phyloP scores from a whole-genome alignment of 192 early-diverging fungal species.

The Coemansia erecta region DNA sequence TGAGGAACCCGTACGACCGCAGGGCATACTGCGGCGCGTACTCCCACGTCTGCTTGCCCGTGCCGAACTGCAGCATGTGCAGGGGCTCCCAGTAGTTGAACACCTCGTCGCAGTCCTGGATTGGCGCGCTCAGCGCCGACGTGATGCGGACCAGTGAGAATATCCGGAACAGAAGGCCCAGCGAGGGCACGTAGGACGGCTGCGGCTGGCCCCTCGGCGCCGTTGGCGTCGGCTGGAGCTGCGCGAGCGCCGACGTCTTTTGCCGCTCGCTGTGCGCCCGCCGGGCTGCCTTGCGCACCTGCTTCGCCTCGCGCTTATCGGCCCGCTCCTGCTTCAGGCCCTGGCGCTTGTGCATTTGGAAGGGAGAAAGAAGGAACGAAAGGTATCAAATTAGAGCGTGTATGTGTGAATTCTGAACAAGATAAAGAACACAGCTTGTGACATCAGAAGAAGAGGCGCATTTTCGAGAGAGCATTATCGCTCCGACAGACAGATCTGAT shows the following conservation, averaged over 20 bases:
- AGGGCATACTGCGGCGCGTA: constrained; percentile 87
- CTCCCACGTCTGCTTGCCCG: constrained; percentile 96
- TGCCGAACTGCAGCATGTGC: constrained; percentile 81
- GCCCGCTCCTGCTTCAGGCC: constrained; percentile 5
- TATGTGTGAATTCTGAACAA: too few species aligned
- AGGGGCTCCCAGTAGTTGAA: constrained; percentile 98
- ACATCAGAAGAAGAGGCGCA: too few species aligned
- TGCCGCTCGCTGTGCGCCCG: not conserved
- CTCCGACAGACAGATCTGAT: too few species aligned
- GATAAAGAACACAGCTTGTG: too few species aligned
- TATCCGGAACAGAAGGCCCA: constrained; percentile 13
- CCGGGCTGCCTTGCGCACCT: not conserved
- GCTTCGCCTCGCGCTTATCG: not conserved
- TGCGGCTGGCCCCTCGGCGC: not conserved
- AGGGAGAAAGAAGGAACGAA: too few species aligned
- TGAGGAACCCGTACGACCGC: constrained; percentile 81
- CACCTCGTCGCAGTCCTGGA: constrained; percentile 62
- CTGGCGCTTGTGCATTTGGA: not conserved
- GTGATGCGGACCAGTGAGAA: constrained; percentile 15
- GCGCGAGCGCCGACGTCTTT: not conserved
- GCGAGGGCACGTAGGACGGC: constrained; percentile 3
- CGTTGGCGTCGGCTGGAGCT: not conserved
- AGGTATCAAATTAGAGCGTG: too few species aligned
- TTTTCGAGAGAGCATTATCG: too few species aligned
- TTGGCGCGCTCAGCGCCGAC: constrained; percentile 34